Conservation (phyloP, 169 alveolate species). For the Cyclospora cayetanensis region DNA sequence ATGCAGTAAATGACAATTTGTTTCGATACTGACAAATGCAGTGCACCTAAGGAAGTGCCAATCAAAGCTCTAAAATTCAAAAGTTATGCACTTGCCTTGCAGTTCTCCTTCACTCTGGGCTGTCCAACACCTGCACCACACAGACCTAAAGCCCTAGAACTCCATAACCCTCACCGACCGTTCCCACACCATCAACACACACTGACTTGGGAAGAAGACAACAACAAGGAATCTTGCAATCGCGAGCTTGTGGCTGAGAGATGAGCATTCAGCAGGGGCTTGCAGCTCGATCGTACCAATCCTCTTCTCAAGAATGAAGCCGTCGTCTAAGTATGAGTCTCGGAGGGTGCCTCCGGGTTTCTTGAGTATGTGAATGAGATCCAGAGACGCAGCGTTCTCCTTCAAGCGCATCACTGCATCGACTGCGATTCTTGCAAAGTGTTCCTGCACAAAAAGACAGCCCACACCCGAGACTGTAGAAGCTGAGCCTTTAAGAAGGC, state of each 20-base stretch:
- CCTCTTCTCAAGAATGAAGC: conserved; percentile 97
- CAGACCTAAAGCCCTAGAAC: too few relatives aligned
- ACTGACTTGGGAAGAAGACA: too few relatives aligned
- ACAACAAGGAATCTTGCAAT: too few relatives aligned
- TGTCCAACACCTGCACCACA: conserved; percentile 79
- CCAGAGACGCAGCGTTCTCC: conserved; percentile 80
- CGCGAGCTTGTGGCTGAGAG: too few relatives aligned
- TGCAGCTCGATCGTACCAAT: conserved; percentile 85
- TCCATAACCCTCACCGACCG: too few relatives aligned
- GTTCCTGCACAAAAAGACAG: conserved; percentile 72
- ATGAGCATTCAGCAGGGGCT: too few relatives aligned
- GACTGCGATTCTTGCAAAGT: conserved; percentile 96
- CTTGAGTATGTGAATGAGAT: conserved; percentile 87
- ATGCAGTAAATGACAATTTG: too few relatives aligned
- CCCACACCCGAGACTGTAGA: conserved; percentile 14
- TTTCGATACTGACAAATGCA: too few relatives aligned
- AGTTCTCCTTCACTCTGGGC: conserved; percentile 65
- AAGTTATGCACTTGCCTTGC: conserved; percentile 41
- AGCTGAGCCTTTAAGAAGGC: not conserved
- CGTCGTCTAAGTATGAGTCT: conserved; percentile 98
- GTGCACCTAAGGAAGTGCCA: too few relatives aligned
- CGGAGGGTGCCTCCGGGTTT: conserved; percentile 97
- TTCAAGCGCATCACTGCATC: conserved; percentile 97
- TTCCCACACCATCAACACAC: too few relatives aligned
- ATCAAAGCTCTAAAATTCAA: conserved; percentile 3